These are phyloP conservation scores for Multifurca ochricompacta DNA, from an alignment of 768 basidiomycete species.

Conservation along the genomic window DNA sequence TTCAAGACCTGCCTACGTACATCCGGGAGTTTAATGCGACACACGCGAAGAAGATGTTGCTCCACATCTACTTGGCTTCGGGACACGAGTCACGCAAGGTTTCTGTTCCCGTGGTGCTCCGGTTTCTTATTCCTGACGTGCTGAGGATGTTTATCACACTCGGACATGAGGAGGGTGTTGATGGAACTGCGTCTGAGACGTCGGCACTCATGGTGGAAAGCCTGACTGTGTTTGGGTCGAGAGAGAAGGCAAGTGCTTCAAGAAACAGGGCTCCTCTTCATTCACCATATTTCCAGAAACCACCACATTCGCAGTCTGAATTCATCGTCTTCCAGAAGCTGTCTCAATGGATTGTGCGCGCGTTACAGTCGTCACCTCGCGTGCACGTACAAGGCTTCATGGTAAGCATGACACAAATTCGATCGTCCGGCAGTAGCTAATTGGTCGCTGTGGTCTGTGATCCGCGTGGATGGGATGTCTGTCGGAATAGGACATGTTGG, in stretches of 20 bases:
- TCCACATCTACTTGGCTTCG: conserved; percentile 51
- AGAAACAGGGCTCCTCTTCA: background rate
- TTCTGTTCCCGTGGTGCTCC: conserved; percentile 37
- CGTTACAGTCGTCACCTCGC: conserved; percentile 46
- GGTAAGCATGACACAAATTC: conserved; percentile 29
- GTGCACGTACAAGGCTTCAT: conserved; percentile 48
- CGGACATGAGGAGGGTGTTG: conserved; percentile 26
- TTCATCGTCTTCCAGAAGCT: conserved; percentile 57
- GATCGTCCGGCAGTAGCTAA: background rate
- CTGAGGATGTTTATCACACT: conserved; percentile 55
- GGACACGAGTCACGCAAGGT: conserved; percentile 18
- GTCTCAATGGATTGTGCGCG: conserved; percentile 56
- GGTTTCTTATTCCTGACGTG: conserved; percentile 58
- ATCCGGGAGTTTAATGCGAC: conserved; percentile 49
- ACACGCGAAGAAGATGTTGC: conserved; percentile 28
- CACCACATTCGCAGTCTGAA: conserved; percentile 61
- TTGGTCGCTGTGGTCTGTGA: background rate
- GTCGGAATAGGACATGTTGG: conserved; percentile 39
- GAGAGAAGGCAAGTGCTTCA: conserved; percentile 48
- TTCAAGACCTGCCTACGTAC: conserved; percentile 43
- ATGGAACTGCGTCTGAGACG: background rate
- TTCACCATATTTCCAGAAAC: conserved; percentile 37
- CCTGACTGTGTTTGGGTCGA: conserved; percentile 62
- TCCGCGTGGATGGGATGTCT: conserved; percentile 1
- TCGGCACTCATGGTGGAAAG: conserved; percentile 47